Evolutionary conservation across 805 yeast genomes (phyloP), one percentile per base, ranked within the genome.

Genomic region (Hyphopichia homilentoma): DNA sequence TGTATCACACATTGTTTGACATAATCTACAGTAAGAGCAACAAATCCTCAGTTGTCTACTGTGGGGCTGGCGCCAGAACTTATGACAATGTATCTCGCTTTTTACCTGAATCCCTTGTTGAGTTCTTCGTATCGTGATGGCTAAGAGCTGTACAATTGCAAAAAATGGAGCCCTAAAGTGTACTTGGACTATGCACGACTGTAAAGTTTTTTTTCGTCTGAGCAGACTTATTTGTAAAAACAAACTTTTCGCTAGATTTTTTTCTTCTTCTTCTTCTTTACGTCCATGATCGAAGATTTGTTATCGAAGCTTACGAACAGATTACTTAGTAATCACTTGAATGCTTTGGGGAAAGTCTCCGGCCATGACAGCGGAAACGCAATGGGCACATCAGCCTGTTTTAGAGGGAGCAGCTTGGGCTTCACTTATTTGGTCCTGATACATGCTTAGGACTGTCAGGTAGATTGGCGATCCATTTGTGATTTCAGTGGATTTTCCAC

Each of bases 291-390:
- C 74, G 60, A 80, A 80, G 85, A 80, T 77, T 80, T 79, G 84
- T 78, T 78, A 56, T 74, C 86, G 79, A 80, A 79, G 85, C 80
- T 59, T 59, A 57, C 85, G 68, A 43, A 77, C 69, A 71, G 77
- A 65, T 40, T 32, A 34, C 18, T 29, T 34, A 31, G 30, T 27
- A 14, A 35, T 48, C 47, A 40, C 32, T 38, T 16, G 15, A 44
- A 57, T 56, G 83, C 83, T 79, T 80, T 74, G 86, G 88, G 88
- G 87, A 81, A 81, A 81, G 88, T 81, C 88, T 81, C 87, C 88
- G 77, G 84, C 84, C 84, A 61, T 57, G 34, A 57, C 62, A 65
- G 77, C 82, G 87, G 87, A 79, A 79, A 80, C 72, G 71, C 48
- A 56, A 49, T 57, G 65, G 48, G 41, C 41, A 47, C 49, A 48